phyloP scores from a whole-genome alignment of 306 rosid species.

The Medicago ruthenica region DNA sequence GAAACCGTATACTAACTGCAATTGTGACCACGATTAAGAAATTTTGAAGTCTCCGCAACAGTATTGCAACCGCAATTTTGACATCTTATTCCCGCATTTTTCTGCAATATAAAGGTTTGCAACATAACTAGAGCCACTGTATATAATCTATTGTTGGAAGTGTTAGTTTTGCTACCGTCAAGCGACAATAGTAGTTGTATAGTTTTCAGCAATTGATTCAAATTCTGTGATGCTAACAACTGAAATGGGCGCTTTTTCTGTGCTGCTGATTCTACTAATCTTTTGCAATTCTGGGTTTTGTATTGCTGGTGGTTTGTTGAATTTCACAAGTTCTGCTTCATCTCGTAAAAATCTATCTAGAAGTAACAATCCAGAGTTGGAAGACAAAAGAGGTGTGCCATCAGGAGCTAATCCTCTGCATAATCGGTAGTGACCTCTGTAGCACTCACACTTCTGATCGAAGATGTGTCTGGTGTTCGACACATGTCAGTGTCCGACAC shows the following conservation, averaged over 20 bases:
- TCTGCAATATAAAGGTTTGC: not conserved
- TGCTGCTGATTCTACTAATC: constrained; percentile 53
- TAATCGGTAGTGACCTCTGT: constrained; percentile 52
- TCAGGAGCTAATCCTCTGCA: constrained; percentile 73
- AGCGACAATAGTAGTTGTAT: not conserved
- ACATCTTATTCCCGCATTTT: not conserved
- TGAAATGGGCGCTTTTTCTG: constrained; percentile 50
- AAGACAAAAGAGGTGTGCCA: constrained; percentile 67
- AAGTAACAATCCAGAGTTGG: constrained; percentile 35
- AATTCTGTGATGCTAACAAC: constrained; percentile 19
- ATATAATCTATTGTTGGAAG: not conserved
- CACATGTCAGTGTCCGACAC: too few relatives aligned
- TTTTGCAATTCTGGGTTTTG: constrained; percentile 51
- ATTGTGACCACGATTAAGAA: too few relatives aligned
- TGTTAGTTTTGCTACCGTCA: not conserved
- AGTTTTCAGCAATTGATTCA: not conserved
- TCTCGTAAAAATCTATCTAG: constrained; percentile 24
- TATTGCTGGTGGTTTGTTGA: constrained; percentile 45
- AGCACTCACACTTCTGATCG: too few relatives aligned
- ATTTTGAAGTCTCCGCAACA: not conserved
- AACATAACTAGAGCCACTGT: not conserved
- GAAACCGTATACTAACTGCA: too few relatives aligned
- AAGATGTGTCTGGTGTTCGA: too few relatives aligned
- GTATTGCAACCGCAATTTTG: not conserved
- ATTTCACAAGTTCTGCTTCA: constrained; percentile 25